Percentiles rank a stretch among this genome's conserved stretches.
phyloP scores from a whole-genome alignment of 2,329 filamentous ascomycete genomes.

The Xylaria sp. region DNA sequence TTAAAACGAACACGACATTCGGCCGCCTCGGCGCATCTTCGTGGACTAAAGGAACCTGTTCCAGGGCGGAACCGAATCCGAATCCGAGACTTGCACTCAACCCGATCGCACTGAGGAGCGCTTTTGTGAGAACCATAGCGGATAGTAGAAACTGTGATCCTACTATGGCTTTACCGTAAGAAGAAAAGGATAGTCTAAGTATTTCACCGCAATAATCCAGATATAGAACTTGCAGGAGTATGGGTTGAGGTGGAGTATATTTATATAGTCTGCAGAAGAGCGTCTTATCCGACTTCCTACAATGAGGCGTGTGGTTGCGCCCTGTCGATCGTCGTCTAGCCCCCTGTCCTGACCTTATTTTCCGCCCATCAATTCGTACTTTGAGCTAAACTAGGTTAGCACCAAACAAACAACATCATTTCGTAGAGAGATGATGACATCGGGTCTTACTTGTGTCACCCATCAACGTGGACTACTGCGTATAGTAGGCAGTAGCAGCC shows the following conservation, averaged over 20 bases:
- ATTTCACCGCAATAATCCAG: no score
- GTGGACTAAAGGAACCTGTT: constrained; percentile 11
- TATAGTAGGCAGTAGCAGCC: neutral
- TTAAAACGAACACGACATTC: constrained; percentile 70
- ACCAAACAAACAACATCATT: constrained; percentile 18
- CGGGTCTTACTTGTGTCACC: constrained; percentile 1
- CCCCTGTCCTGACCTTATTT: constrained; percentile 2
- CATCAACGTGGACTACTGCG: neutral
- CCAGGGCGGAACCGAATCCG: constrained; percentile 11
- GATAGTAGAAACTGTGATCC: neutral
- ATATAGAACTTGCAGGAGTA: no score
- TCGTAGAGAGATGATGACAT: constrained; percentile 23
- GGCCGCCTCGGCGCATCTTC: constrained; percentile 41
- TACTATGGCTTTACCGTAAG: neutral
- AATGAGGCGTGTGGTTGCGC: neutral
- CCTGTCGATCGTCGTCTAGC: neutral
- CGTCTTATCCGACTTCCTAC: no score
- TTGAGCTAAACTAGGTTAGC: neutral
- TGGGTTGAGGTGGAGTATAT: neutral
- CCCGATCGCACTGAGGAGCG: constrained; percentile 22
- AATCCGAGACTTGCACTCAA: constrained; percentile 18
- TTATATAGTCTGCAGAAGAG: neutral
- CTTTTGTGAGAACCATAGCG: constrained; percentile 34
- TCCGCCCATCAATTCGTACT: neutral
- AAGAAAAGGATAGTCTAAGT: no score